Evolutionary conservation across 148 eudicot genomes (phyloP), one percentile per base, ranked within the genome.

Genomic region (Rhododendron ovatum): DNA sequence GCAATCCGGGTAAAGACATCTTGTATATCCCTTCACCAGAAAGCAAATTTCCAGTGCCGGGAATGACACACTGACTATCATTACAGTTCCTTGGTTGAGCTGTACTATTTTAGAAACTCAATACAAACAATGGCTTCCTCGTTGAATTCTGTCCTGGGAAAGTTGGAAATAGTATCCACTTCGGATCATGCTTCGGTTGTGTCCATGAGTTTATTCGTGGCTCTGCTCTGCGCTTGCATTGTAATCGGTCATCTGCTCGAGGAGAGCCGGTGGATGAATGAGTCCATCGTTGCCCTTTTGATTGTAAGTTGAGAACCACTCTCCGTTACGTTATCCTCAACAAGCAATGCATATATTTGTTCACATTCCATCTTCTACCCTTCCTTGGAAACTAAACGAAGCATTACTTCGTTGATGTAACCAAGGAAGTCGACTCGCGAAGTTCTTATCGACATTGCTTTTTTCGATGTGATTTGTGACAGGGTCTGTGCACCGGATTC

Each of bases 211-310:
- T 65, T 94, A 88, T 94, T 93, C 61, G 96, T 94, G 78, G 94
- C 94, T 4, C 90, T 94, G 30, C 89, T 94, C 53, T 91, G 93
- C 84, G 96, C 89, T 84, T 93, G 96, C 83, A 94, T 94, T 73
- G 91, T 94, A 41, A 81, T 94, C 63, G 95, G 96, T 76, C 96
- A 94, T 86, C 91, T 94, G 80, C 91, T 94, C 2, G 95, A 93
- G 90, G 96, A 94, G 85, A 91, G 86, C 88, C 92, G 93, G 17
- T 94, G 96, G 96, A 89, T 93, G 90, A 94, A 94, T 22, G 96
- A 91, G 87, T 93, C 96, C 37, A 94, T 90, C 77, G 93, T 94
- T 18, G 93, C 95, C 59, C 90, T 94, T 84, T 20, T 88, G 59
- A 89, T 94, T 20, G 96, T 94, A 84, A 90, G 95, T 3, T 26